A percentile compares a stretch with the other conserved stretches of the same genome.
Evolutionary conservation across 169 alveolate species (phyloP).

Genomic region (Eimeria necatrix): DNA sequence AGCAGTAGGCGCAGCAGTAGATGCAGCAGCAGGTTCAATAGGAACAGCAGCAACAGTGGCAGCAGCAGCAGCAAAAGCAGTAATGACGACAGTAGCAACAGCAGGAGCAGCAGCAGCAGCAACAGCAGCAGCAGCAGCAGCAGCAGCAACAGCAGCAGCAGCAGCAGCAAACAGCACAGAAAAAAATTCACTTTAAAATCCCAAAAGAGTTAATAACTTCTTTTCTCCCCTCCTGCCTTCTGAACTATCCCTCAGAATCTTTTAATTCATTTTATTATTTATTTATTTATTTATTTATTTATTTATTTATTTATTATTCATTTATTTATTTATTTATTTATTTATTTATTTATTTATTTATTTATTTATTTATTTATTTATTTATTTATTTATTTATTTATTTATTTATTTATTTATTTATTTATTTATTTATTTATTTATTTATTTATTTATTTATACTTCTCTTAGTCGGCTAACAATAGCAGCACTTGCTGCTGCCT

Average conservation of each 20-base stretch:
- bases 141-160: slow-evolving; percentile 27
- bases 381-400: background rate
- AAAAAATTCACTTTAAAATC: background rate
- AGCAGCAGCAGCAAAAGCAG: background rate
- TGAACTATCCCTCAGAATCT: too few species aligned
- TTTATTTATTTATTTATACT: background rate
- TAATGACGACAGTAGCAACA: background rate
- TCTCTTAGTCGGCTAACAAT: slow-evolving; percentile 11
- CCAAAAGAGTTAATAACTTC: background rate
- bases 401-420: background rate
- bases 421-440: background rate
- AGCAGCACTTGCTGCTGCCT: slow-evolving; percentile 86
- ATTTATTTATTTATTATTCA: background rate
- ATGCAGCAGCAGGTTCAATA: too few species aligned
- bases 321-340: background rate
- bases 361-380: too few species aligned
- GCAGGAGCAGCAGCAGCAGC: slow-evolving; percentile 33
- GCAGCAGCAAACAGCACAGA: background rate
- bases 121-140: slow-evolving; percentile 26
- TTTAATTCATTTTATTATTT: background rate
- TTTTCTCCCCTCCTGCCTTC: background rate
- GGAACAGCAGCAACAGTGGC: slow-evolving; percentile 7
- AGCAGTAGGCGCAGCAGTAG: too few species aligned
- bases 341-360: too few species aligned
- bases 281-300: background rate